Base-by-base conservation (phyloP, 116 monocot genomes). In the Dioscorea cayenensis region DNA sequence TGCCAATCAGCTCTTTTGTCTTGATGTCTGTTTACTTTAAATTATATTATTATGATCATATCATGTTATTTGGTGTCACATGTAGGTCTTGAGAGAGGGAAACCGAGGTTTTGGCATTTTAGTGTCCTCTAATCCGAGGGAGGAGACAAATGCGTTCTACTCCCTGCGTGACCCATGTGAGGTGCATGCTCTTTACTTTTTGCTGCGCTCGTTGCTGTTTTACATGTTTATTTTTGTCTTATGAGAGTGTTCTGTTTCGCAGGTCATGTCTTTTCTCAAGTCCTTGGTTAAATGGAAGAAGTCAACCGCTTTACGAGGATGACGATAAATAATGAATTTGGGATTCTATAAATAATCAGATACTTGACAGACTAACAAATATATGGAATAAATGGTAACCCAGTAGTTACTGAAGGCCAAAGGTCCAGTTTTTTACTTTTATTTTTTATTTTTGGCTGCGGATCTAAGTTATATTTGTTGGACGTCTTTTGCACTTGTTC, bases 121-220 rank as follows among this genome's bases (percentile, higher is more conserved):
- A 59, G 97, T 97, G 25, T 97, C 97, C 21, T 88, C 93, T 16
- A 66, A 83, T 3, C 90, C 90, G 7, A 97, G 86, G 76, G 97
- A 88, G 76, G 97, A 92, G 72, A 83, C 81, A 28, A 90, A 79
- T 25, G 97, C 97, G 0, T 83, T 83, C 64, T 97, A 88, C 75
- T 92, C 97, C 66, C 69, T 97, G 64, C 76, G 70, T 76, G 97
- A 97, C 32, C 86, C 97, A 65, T 76, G 81, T 35, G 93, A 97
- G 90, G 97, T 92, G 76, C 60, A 48, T 71, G 65, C 32, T 32
- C 4, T 61, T n/a, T 12, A n/a, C 22, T 51, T 63, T 36, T 43
- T 66, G 0, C 6, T 7, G 12, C 60, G 2, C 27, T 22, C 1
- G 6, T 10, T 52, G 14, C 48, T 48, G 0, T 28, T 21, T 13